phyloP scores from a whole-genome alignment of 768 basidiomycete species.

The Russula emetica region DNA sequence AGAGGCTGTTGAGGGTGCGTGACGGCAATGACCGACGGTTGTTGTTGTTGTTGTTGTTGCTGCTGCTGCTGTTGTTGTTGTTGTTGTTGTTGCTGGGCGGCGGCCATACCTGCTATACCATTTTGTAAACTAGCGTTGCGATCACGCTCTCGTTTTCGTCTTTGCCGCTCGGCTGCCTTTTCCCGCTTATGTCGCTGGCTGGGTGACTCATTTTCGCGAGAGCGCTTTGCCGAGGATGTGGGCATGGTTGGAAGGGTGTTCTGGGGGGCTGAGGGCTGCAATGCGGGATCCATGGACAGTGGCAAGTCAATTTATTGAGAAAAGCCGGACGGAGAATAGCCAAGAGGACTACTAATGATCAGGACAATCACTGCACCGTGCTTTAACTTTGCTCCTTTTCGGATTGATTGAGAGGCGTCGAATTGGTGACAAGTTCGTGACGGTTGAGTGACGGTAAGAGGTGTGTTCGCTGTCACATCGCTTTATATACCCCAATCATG shows the following conservation, averaged over 20 bases:
- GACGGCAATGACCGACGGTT: slow-evolving; percentile 13
- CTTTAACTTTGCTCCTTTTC: slow-evolving; percentile 19
- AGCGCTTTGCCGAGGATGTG: slow-evolving; percentile 46
- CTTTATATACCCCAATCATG: slow-evolving; percentile 30
- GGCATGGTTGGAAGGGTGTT: slow-evolving; percentile 25
- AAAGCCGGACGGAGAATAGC: background rate
- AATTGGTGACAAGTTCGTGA: slow-evolving; percentile 35
- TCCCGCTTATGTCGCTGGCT: slow-evolving; percentile 73
- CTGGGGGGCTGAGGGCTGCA: slow-evolving; percentile 28
- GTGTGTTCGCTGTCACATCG: slow-evolving; percentile 31
- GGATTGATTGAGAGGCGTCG: slow-evolving; percentile 28
- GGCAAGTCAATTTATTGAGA: slow-evolving; percentile 19
- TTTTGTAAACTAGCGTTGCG: slow-evolving; percentile 38
- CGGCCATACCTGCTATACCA: slow-evolving; percentile 30
- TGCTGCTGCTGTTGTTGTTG: slow-evolving; percentile 28
- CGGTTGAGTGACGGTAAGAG: slow-evolving; percentile 33
- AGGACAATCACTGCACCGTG: slow-evolving; percentile 4
- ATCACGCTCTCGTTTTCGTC: slow-evolving; percentile 74
- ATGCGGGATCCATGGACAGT: slow-evolving; percentile 23
- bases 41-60: slow-evolving; percentile 28
- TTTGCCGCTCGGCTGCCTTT: slow-evolving; percentile 83
- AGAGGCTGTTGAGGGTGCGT: slow-evolving; percentile 23
- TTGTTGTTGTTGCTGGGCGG: slow-evolving; percentile 29
- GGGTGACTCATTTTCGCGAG: slow-evolving; percentile 69
- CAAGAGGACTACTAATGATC: slow-evolving; percentile 8